phyloP scores from a whole-genome alignment of 257 asterid genomes.

The Leptodermis oblonga region DNA sequence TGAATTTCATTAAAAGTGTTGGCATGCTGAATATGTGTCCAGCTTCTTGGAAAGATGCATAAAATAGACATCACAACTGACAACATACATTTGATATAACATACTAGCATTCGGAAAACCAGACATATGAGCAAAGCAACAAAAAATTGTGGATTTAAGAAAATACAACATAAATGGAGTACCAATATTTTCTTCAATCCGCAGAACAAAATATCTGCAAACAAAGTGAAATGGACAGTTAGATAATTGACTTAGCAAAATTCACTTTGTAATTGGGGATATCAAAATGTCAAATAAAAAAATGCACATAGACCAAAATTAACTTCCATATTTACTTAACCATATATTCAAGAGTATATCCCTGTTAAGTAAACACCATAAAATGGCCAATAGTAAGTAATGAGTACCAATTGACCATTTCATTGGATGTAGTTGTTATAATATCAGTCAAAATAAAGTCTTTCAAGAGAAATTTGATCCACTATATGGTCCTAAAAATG shows the following conservation, averaged over 20 bases:
- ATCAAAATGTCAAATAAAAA: background rate
- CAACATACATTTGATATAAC: background rate
- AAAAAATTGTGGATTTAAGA: conserved; percentile 5
- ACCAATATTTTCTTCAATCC: conserved; percentile 95
- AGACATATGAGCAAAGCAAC: conserved; percentile 7
- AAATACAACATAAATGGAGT: conserved; percentile 20
- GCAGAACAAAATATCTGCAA: conserved; percentile 93
- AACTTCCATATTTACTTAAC: no score
- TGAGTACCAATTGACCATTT: no score
- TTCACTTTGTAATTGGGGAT: background rate
- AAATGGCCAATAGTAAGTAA: background rate
- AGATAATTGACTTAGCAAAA: conserved; percentile 3
- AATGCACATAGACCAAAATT: background rate
- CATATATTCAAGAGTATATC: background rate
- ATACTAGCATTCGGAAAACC: background rate
- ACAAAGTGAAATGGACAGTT: conserved; percentile 11
- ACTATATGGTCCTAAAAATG: background rate
- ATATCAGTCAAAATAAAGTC: background rate
- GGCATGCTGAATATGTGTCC: background rate
- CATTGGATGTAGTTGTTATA: no score
- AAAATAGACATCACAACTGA: background rate
- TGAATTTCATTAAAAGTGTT: background rate
- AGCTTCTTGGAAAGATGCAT: background rate
- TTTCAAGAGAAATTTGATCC: background rate
- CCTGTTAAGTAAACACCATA: background rate